Evolutionary conservation across 805 yeast genomes (phyloP).

Genomic region (Wickerhamiella slavikovae): DNA sequence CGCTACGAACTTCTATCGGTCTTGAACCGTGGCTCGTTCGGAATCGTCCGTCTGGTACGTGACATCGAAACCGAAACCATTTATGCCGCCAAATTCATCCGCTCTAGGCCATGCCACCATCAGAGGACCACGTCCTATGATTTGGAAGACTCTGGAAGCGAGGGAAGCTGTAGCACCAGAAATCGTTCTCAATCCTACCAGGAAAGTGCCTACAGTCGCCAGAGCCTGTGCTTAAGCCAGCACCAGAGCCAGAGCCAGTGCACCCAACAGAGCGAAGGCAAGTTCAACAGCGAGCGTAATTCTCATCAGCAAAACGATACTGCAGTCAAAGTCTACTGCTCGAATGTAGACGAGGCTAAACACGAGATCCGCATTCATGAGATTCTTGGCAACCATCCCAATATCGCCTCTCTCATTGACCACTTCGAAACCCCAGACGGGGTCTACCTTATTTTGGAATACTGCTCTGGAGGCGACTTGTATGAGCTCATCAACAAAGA

Average conservation of each 20-base stretch:
- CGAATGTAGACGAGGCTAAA: not conserved
- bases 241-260: not conserved
- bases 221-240: no score
- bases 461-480: slow-evolving; percentile 66
- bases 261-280: slow-evolving; percentile 2
- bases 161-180: not conserved
- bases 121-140: not conserved
- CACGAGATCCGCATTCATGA: slow-evolving; percentile 56
- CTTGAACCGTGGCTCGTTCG: slow-evolving; percentile 84
- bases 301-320: no score
- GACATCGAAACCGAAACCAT: slow-evolving; percentile 32
- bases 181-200: not conserved
- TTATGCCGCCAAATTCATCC: slow-evolving; percentile 71
- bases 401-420: slow-evolving; percentile 55
- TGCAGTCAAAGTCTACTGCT: no score
- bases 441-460: slow-evolving; percentile 65
- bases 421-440: slow-evolving; percentile 35
- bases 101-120: slow-evolving; percentile 4
- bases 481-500: slow-evolving; percentile 52
- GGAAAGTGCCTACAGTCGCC: not conserved
- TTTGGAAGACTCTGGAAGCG: not conserved
- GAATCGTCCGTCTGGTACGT: slow-evolving; percentile 71
- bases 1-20: slow-evolving; percentile 39
- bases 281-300: slow-evolving; percentile 7
- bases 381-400: slow-evolving; percentile 57